Evolutionary conservation across 2,329 filamentous ascomycete genomes (phyloP).

Genomic region (Fusarium fracticaudum): DNA sequence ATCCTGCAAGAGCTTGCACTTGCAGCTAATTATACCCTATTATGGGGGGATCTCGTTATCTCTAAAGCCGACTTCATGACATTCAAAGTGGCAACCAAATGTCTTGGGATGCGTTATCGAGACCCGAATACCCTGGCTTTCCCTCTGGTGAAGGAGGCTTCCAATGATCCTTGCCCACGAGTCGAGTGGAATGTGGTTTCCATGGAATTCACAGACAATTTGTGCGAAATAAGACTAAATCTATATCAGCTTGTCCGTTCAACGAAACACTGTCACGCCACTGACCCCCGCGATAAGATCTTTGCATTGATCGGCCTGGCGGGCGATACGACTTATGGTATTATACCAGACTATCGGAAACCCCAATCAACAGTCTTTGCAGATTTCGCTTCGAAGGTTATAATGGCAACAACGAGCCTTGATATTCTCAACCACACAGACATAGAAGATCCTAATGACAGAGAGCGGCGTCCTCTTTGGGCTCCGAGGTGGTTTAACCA

Average conservation of each 20-base stretch:
- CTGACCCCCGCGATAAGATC: neutral
- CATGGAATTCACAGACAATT: accelerated
- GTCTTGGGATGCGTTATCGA: neutral
- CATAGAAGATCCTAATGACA: neutral
- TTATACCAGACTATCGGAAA: neutral
- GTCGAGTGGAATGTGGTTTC: accelerated
- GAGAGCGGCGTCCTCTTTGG: neutral
- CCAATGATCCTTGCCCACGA: accelerated
- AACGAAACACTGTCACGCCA: too few relatives aligned
- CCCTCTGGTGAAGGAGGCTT: accelerated
- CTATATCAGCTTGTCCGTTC: too few relatives aligned
- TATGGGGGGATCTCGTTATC: accelerated
- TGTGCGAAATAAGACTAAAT: too few relatives aligned
- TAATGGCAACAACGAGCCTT: accelerated
- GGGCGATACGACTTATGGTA: accelerated
- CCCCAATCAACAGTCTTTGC: neutral
- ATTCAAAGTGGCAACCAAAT: neutral
- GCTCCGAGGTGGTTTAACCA: accelerated
- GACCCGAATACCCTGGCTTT: too few relatives aligned
- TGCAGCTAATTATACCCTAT: accelerated
- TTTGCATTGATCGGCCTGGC: accelerated
- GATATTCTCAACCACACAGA: accelerated
- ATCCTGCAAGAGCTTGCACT: neutral
- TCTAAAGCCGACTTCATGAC: accelerated
- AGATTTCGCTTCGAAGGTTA: accelerated